Conservation (phyloP, 1,139 yeast species). For the Blastobotrys persicus region DNA sequence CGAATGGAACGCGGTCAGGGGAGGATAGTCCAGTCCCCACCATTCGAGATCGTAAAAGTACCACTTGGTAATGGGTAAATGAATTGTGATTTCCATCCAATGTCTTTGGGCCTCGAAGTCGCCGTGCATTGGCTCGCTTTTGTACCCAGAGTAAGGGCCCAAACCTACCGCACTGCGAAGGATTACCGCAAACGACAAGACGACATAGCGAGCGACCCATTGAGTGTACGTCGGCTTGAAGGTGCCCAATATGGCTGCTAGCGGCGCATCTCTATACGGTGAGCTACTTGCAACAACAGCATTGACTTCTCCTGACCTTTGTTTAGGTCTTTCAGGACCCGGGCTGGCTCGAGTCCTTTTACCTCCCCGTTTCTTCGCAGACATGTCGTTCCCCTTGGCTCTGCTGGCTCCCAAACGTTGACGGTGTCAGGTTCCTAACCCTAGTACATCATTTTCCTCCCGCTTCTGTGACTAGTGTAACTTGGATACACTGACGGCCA, state of each 20-base stretch:
- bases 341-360: background rate
- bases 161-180: constrained; percentile 83
- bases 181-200: constrained; percentile 70
- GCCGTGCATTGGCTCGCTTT: constrained; percentile 76
- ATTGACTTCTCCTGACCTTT: background rate
- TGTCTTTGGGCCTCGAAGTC: constrained; percentile 98
- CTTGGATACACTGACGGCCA: too few species aligned
- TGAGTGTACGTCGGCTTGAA: constrained; percentile 74
- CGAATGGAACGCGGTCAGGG: constrained; percentile 91
- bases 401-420: background rate
- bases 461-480: too few species aligned
- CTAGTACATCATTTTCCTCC: too few species aligned
- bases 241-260: constrained; percentile 58
- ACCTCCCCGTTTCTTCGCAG: constrained; percentile 6
- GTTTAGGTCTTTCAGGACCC: background rate
- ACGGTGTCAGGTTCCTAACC: too few species aligned
- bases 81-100: constrained; percentile 90
- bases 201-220: constrained; percentile 83
- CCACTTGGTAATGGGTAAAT: constrained; percentile 76
- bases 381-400: background rate
- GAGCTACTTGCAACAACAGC: constrained; percentile 9
- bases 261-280: constrained; percentile 44
- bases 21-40: constrained; percentile 99
- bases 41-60: constrained; percentile 83
- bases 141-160: constrained; percentile 73